Evolutionary conservation across 139 green algal species (phyloP).

Genomic region (Asterochloris erici): DNA sequence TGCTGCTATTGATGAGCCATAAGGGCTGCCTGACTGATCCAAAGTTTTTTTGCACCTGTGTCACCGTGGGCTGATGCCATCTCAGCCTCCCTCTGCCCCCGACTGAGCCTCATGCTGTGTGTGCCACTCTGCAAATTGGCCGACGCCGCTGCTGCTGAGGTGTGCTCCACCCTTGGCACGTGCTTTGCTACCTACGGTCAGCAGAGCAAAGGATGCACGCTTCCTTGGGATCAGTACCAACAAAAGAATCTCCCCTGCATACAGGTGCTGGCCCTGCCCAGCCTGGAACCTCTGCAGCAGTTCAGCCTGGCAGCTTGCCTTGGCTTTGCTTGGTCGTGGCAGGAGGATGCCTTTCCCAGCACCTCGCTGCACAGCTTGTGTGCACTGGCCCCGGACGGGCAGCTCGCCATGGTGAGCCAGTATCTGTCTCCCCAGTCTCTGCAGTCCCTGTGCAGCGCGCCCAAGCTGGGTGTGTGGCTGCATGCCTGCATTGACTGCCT

Average conservation of each 20-base stretch:
- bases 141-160: background rate
- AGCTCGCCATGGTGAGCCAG: constrained; percentile 23
- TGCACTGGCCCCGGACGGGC: constrained; percentile 24
- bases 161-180: background rate
- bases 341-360: background rate
- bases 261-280: constrained; percentile 37
- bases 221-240: no score
- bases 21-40: no score
- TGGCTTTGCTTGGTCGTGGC: constrained; percentile 35
- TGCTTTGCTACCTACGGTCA: no score
- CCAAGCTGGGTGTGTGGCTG: no score
- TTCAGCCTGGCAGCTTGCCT: constrained; percentile 23
- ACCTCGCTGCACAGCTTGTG: background rate
- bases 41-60: no score
- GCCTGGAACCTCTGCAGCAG: constrained; percentile 24
- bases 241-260: background rate
- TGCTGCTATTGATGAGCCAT: background rate
- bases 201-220: no score
- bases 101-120: background rate
- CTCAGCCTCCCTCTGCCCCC: background rate
- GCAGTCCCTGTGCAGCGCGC: no score
- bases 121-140: background rate
- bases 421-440: background rate
- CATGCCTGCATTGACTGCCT: no score
- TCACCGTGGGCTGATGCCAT: no score